phyloP scores from a whole-genome alignment of 2,329 filamentous ascomycete genomes.

The Coleophoma eucalyptorum region DNA sequence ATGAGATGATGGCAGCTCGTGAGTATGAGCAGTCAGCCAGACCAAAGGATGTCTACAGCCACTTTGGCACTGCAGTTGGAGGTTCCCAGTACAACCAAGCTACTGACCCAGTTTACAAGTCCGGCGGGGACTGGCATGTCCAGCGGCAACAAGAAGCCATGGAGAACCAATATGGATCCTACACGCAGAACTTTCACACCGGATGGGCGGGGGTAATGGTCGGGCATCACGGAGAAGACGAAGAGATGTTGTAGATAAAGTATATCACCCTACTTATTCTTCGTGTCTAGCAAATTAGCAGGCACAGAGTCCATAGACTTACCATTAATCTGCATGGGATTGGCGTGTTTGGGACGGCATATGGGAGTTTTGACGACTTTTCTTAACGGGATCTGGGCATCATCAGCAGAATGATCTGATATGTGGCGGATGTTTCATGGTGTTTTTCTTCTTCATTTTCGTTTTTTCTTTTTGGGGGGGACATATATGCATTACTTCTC shows the following conservation, averaged over 20 bases:
- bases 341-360: background rate
- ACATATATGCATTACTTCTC: background rate
- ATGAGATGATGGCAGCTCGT: constrained; percentile 63
- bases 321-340: background rate
- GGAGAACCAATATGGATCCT: constrained; percentile 27
- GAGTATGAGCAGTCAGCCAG: constrained; percentile 54
- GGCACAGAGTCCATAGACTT: constrained; percentile 7
- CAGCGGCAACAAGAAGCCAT: constrained; percentile 22
- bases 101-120: constrained; percentile 65
- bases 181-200: constrained; percentile 16
- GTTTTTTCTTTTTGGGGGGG: background rate
- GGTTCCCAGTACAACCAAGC: constrained; percentile 46
- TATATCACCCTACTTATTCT: constrained; percentile 9
- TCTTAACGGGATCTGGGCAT: too few species aligned
- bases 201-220: constrained; percentile 10
- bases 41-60: constrained; percentile 38
- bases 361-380: too few species aligned
- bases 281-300: too few species aligned
- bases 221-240: constrained; percentile 21
- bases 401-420: background rate
- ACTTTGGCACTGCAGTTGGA: constrained; percentile 37
- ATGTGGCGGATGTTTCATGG: background rate
- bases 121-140: constrained; percentile 17
- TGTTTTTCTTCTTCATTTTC: background rate
- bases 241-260: constrained; percentile 29